Percentiles rank a stretch among this genome's conserved stretches.
Evolutionary conservation across 495 filamentous ascomycete genomes (phyloP).

Genomic region (Jackrogersella multiformis): DNA sequence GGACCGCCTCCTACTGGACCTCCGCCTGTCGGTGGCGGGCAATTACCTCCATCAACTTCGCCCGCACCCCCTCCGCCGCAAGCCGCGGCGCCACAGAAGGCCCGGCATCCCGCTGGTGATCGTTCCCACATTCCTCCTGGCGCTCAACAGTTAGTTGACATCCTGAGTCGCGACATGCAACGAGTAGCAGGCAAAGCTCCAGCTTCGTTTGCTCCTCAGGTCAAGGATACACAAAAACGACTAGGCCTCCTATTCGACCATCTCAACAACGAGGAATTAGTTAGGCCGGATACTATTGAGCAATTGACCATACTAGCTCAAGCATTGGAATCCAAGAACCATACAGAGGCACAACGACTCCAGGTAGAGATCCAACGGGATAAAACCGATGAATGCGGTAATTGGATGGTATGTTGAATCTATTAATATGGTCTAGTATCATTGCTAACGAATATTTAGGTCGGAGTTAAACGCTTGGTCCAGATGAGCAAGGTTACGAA

Average conservation of each 20-base stretch:
- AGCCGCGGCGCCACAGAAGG: slow-evolving; percentile 47
- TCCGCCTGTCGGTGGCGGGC: slow-evolving; percentile 58
- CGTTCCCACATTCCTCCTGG: slow-evolving; percentile 84
- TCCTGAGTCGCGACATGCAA: slow-evolving; percentile 84
- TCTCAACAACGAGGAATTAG: slow-evolving; percentile 91
- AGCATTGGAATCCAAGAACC: slow-evolving; percentile 75
- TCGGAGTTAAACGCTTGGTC: slow-evolving; percentile 91
- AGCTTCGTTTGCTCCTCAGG: slow-evolving; percentile 79
- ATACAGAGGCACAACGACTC: slow-evolving; percentile 74
- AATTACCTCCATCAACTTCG: slow-evolving; percentile 59
- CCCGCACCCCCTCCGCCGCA: slow-evolving; percentile 59
- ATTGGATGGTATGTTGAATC: slow-evolving; percentile 87
- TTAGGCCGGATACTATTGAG: slow-evolving; percentile 82
- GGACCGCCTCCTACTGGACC: slow-evolving; percentile 57
- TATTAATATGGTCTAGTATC: slow-evolving; percentile 16
- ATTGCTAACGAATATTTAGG: slow-evolving; percentile 59
- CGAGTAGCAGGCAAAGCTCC: slow-evolving; percentile 86
- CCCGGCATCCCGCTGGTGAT: slow-evolving; percentile 85
- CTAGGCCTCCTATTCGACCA: slow-evolving; percentile 93
- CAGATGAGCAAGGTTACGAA: slow-evolving; percentile 85
- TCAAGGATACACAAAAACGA: slow-evolving; percentile 91
- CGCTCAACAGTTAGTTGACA: slow-evolving; percentile 80
- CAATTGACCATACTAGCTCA: slow-evolving; percentile 68
- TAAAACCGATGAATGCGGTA: slow-evolving; percentile 84
- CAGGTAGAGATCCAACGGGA: slow-evolving; percentile 85